A percentile compares a stretch with the other conserved stretches of the same genome.
phyloP scores from a whole-genome alignment of 2,329 filamentous ascomycete species.

The Chrysoporthe cubensis region DNA sequence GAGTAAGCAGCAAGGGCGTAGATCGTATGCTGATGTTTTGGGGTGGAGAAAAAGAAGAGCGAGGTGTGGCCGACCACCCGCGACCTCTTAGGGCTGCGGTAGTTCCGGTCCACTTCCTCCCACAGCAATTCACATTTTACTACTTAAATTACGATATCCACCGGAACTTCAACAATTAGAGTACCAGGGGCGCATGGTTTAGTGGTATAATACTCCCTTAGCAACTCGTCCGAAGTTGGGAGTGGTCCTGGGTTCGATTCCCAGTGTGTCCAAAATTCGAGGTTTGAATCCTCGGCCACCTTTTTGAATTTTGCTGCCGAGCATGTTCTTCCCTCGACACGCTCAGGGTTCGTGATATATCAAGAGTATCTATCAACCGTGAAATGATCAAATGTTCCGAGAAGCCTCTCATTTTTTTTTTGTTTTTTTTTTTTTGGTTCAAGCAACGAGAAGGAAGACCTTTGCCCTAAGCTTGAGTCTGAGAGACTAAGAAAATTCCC shows the following conservation, averaged over 20 bases:
- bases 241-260: constrained; percentile 15
- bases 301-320: neutral
- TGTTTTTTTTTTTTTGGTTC: no score
- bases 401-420: no score
- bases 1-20: no score
- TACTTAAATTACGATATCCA: neutral
- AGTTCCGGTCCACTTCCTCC: neutral
- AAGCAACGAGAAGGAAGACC: no score
- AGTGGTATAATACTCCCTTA: constrained; percentile 18
- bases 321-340: no score
- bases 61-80: neutral
- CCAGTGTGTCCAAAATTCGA: constrained; percentile 4
- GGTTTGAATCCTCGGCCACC: neutral
- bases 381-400: no score
- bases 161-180: neutral
- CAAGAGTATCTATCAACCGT: no score
- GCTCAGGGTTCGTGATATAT: no score
- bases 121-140: neutral
- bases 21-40: neutral
- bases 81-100: neutral
- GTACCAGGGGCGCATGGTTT: constrained; percentile 10
- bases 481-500: no score
- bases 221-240: constrained; percentile 3
- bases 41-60: neutral
- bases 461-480: no score